Evolutionary conservation across 805 yeast species (phyloP), one percentile per base, ranked within the genome.

Genomic region (Dipodascus albidus): DNA sequence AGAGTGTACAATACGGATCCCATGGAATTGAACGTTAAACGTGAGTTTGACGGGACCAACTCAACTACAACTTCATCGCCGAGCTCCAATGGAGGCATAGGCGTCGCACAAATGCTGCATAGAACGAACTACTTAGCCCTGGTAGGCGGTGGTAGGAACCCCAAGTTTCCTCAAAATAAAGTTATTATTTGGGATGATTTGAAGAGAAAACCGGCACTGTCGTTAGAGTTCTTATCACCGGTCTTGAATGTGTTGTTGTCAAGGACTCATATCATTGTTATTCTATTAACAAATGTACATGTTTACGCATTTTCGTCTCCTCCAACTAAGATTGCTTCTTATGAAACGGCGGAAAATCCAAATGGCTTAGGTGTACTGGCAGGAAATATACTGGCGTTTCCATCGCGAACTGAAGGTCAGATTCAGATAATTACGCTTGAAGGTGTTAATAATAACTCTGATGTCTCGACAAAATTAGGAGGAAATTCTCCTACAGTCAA

Each of bases 101-200:
- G 93, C 1, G 71, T 75, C 33, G 80, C 85, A 1, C 73, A 83
- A 48, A 87, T 91, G 96, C 80, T 91, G 3, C 86, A 88, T 65
- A 77, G 96, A 47, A 89, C 97, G 0, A 91, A 91, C 69, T 90
- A 89, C 64, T 74, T 91, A 52, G 96, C 91, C 0, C 69, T 93
- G 47, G 87, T 89, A 0, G 96, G 97, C 0, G 96, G 96, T 17
- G 96, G 96, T 1, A 75, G 77, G 57, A 76, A 76, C 55, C 96
- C 96, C 21, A 75, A 79, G 56, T 87, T 80, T 62, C 85, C 96
- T 0, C 74, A 79, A 59, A 87, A 87, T 69, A 86, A 85, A 65
- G 78, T 89, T 41, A 76, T 88, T 35, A 82, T 91, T 17, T 93
- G 96, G 96, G 97, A 91, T 68, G 98, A 91, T 65, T 67, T 87